phyloP scores from a whole-genome alignment of 257 asterid species.

The Fraxinus americana region DNA sequence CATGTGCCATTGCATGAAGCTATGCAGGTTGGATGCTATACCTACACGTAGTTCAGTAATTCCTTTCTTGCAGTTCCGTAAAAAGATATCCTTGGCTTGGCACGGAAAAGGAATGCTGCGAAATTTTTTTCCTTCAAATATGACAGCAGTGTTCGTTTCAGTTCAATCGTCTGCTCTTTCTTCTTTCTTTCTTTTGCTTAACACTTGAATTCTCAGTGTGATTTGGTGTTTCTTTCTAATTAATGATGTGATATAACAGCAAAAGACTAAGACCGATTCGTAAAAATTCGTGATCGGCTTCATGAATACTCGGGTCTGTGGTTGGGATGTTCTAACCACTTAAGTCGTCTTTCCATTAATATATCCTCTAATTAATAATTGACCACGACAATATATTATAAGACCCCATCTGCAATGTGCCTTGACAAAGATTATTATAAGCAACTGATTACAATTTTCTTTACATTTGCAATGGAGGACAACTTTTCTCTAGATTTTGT shows the following conservation, averaged over 20 bases:
- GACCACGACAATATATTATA: neutral
- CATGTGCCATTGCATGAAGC: neutral
- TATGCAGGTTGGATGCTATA: neutral
- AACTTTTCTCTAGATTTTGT: no score
- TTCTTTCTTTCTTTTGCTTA: neutral
- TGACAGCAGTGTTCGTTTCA: neutral
- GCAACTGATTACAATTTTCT: neutral
- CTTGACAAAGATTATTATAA: neutral
- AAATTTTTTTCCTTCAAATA: no score
- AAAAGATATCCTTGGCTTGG: neutral
- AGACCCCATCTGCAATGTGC: neutral
- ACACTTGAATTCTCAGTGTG: neutral
- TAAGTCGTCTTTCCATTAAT: neutral
- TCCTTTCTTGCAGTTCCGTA: neutral
- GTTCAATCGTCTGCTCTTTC: neutral
- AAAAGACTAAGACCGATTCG: no score
- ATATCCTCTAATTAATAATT: neutral
- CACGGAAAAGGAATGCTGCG: conserved; percentile 4
- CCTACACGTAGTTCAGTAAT: neutral
- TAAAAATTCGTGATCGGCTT: no score
- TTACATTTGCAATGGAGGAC: neutral
- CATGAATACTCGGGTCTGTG: no score
- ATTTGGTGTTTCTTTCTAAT: no score
- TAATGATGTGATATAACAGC: no score
- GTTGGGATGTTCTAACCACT: no score